Base-by-base conservation (phyloP, 1,284 basidiomycete species). In the Phenoliferia sp. region DNA sequence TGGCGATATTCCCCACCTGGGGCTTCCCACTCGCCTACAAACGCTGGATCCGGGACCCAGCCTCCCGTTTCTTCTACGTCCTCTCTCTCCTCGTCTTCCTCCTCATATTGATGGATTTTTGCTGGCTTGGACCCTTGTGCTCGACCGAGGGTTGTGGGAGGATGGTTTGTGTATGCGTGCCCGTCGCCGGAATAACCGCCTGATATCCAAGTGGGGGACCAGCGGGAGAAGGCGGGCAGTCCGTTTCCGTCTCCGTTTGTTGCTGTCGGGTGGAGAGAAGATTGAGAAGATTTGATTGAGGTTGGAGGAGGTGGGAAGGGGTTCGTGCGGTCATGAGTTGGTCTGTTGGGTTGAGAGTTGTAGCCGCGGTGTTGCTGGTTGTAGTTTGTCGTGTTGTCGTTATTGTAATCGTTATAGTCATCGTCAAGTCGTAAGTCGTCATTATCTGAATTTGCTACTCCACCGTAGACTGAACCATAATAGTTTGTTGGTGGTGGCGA, bases 191-290 rank as follows among this genome's bases (percentile, higher is more conserved):
- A 50, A 1, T 39, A 32, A 3, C 33, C 33, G 6, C 61, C 61
- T 10, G 6, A 15, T 16, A 36, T 19, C 61, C 52, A 62, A 28
- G 61, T 62, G 5, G 52, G 61, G n/a, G 17, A 31, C 61, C 61
- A 62, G 7, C 52, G 52, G 2, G 52, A 56, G 28, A 62, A 62
- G 15, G 52, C 61, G 52, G 61, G 61, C 16, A 62, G 61, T 34
- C 54, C 61, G 34, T 17, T 15, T 1, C 15, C 26, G 52, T 55
- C 22, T 3, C 29, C 12, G 26, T 34, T 34, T 22, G 32, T 29
- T 17, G 60, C 12, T 44, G 39, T 61, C 7, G 61, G 31, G 44
- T 1, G 28, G 36, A 29, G 39, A 33, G n/a, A 31, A n/a, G 22
- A 26, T 48, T 7, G 33, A 52, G n/a, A 29, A 3, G 50, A 26